phyloP scores from a whole-genome alignment of 2,329 filamentous ascomycete species.

The Coniochaeta sp. region DNA sequence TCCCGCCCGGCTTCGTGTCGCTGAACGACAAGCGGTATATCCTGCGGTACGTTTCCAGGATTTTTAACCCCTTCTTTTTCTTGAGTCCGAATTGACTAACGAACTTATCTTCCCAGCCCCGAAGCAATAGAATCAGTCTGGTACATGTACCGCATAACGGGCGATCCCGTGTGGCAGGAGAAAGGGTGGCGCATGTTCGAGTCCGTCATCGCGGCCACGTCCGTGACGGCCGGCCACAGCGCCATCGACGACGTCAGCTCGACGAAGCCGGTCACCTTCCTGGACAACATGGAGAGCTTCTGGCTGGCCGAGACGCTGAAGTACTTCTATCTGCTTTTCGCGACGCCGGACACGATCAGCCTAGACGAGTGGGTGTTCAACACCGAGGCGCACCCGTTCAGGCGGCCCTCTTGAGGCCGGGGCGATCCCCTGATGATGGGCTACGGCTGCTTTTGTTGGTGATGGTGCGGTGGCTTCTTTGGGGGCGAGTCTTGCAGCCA shows the following conservation, averaged over 20 bases:
- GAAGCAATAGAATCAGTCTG: constrained; percentile 86
- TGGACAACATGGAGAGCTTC: constrained; percentile 76
- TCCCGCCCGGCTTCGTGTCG: constrained; percentile 44
- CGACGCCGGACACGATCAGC: constrained; percentile 55
- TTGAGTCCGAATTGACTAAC: not conserved
- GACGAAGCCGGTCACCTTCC: not conserved
- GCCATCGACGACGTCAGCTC: constrained; percentile 57
- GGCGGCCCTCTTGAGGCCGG: constrained; percentile 33
- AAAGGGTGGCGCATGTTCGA: constrained; percentile 84
- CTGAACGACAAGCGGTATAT: constrained; percentile 47
- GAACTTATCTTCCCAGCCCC: constrained; percentile 41
- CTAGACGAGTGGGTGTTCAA: constrained; percentile 64
- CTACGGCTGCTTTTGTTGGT: no score
- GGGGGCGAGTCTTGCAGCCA: not conserved
- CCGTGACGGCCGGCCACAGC: constrained; percentile 59
- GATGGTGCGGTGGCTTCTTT: no score
- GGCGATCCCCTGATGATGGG: no score
- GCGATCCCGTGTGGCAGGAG: constrained; percentile 66
- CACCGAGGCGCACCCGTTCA: constrained; percentile 55
- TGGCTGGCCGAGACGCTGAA: constrained; percentile 89
- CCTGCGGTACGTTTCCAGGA: constrained; percentile 46
- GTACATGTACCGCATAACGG: constrained; percentile 86
- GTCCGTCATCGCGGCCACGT: constrained; percentile 59
- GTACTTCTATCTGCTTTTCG: constrained; percentile 83
- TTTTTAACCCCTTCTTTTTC: no score